Evolutionary conservation across 148 eudicot genomes (phyloP).

Genomic region (Linanthus parryae): DNA sequence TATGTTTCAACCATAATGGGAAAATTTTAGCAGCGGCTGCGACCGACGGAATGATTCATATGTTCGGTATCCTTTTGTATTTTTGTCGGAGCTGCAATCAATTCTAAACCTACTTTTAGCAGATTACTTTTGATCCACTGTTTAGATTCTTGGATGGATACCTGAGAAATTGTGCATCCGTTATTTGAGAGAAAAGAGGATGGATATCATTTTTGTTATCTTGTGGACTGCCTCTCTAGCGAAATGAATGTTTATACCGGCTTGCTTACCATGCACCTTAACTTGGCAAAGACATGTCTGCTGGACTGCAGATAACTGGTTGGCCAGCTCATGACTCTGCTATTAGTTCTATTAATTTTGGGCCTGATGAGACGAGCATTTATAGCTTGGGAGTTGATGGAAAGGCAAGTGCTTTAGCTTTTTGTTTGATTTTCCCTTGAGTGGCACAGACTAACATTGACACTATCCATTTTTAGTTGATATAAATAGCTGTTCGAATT

Average conservation of each 20-base stretch:
- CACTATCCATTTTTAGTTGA: neutral
- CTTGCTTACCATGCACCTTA: constrained; percentile 26
- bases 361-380: constrained; percentile 92
- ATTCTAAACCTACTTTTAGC: too few relatives aligned
- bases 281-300: constrained; percentile 76
- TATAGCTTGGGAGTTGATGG: constrained; percentile 90
- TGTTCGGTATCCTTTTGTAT: constrained; percentile 98
- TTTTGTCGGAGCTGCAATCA: too few relatives aligned
- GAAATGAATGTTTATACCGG: too few relatives aligned
- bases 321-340: constrained; percentile 99
- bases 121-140: too few relatives aligned
- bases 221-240: too few relatives aligned
- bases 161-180: too few relatives aligned
- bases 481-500: too few relatives aligned
- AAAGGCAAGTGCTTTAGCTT: constrained; percentile 49
- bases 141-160: too few relatives aligned
- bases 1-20: constrained; percentile 96
- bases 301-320: constrained; percentile 90
- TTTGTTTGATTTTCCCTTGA: neutral
- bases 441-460: neutral
- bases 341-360: constrained; percentile 78
- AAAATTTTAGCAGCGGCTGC: constrained; percentile 98
- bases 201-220: too few relatives aligned
- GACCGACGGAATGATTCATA: constrained; percentile 98
- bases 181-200: neutral